A percentile compares a stretch with the other conserved stretches of the same genome.
phyloP scores from a whole-genome alignment of 164 flowering plant species.

The Tetracentron sinense region DNA sequence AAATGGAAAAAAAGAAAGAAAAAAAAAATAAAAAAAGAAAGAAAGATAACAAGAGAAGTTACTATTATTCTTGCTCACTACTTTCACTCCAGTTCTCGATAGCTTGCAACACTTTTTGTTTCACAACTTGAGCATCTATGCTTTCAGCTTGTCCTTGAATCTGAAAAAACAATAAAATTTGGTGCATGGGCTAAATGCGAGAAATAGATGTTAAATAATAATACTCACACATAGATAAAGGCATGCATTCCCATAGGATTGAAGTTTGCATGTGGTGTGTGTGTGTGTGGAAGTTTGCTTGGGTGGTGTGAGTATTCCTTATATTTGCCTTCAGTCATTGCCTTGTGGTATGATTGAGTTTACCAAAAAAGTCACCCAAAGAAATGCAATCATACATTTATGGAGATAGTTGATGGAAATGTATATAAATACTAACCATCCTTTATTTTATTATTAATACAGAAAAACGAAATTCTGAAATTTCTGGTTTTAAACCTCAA shows the following conservation, averaged over 20 bases:
- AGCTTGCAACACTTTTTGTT: constrained; percentile 57
- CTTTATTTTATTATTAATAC: constrained; percentile 8
- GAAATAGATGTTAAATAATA: too few relatives aligned
- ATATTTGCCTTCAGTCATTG: too few relatives aligned
- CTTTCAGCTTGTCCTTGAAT: constrained; percentile 29
- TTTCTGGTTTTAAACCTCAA: constrained; percentile 8
- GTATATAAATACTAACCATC: background rate
- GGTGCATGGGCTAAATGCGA: background rate
- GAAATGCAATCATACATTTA: too few relatives aligned
- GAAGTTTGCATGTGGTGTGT: too few relatives aligned
- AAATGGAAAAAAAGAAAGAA: background rate
- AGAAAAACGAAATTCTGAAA: background rate
- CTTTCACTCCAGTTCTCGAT: constrained; percentile 48
- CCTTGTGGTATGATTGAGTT: too few relatives aligned
- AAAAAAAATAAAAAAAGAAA: background rate
- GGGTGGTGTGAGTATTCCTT: too few relatives aligned
- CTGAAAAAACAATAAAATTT: constrained; percentile 20
- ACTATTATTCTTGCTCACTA: constrained; percentile 18
- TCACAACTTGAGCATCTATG: constrained; percentile 56
- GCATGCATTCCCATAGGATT: background rate
- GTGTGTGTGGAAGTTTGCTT: too few relatives aligned
- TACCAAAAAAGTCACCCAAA: too few relatives aligned
- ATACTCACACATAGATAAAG: background rate
- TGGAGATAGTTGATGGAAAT: background rate
- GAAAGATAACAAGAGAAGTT: background rate